Evolutionary conservation across 2,329 filamentous ascomycete genomes (phyloP).

Genomic region (Curvularia eragrostidis): DNA sequence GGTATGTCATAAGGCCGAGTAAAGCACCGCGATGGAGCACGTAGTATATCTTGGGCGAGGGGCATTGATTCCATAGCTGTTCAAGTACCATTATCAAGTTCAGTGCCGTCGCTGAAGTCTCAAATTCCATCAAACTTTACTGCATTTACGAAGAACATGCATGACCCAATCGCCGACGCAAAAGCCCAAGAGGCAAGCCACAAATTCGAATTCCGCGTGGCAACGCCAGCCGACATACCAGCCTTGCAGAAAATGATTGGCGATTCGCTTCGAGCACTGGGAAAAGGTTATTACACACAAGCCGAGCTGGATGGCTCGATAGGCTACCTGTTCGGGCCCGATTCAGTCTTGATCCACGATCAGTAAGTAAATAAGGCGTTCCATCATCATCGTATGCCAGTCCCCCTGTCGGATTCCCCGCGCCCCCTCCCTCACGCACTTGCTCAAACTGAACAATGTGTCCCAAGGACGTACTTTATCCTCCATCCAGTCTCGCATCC

Average conservation of each 20-base stretch:
- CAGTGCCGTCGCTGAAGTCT: not conserved
- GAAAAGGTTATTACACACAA: slow-evolving; percentile 38
- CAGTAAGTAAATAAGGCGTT: slow-evolving; percentile 34
- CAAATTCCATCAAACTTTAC: not conserved
- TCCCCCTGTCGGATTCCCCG: not conserved
- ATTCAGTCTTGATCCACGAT: slow-evolving; percentile 43
- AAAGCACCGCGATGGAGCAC: slow-evolving; percentile 1
- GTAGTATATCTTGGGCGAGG: not conserved
- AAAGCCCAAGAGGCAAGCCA: slow-evolving; percentile 46
- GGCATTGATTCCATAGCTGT: not conserved
- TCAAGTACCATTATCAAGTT: not conserved
- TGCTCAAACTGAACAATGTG: not conserved
- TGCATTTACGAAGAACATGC: slow-evolving; percentile 11
- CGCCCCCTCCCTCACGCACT: not conserved
- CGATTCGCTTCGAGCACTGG: slow-evolving; percentile 37
- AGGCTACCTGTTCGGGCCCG: slow-evolving; percentile 46
- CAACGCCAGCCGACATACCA: slow-evolving; percentile 40
- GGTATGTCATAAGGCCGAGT: not conserved
- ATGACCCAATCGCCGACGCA: slow-evolving; percentile 39
- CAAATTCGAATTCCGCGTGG: slow-evolving; percentile 37
- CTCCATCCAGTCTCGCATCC: slow-evolving; percentile 34
- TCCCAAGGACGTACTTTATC: slow-evolving; percentile 48
- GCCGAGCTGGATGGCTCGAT: slow-evolving; percentile 48
- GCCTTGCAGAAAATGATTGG: slow-evolving; percentile 40
- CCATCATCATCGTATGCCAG: slow-evolving; percentile 1